Conservation (phyloP, 805 yeast species). For the Ogataea siamensis region DNA sequence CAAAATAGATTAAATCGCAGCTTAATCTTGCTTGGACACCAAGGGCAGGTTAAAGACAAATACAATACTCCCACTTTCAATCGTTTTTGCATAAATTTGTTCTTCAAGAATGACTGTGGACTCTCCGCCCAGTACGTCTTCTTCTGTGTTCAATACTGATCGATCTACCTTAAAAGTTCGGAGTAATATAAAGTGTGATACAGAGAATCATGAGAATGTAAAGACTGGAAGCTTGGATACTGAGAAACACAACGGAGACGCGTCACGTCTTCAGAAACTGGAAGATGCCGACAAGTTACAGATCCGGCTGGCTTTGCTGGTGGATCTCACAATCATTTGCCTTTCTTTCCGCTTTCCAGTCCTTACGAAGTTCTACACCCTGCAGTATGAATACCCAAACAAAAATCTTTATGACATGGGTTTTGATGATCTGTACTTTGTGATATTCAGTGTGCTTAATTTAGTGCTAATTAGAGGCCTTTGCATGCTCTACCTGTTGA, state of each 20-base stretch:
- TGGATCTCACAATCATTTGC: slow-evolving; percentile 18
- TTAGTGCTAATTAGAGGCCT: slow-evolving; percentile 58
- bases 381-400: slow-evolving; percentile 39
- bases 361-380: slow-evolving; percentile 37
- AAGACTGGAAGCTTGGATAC: neutral
- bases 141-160: slow-evolving; percentile 11
- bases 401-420: slow-evolving; percentile 51
- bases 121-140: slow-evolving; percentile 10
- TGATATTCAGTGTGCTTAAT: slow-evolving; percentile 52
- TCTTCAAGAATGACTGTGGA: slow-evolving; percentile 16
- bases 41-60: neutral
- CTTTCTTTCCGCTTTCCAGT: slow-evolving; percentile 26
- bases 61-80: neutral
- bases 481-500: slow-evolving; percentile 55
- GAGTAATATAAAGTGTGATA: slow-evolving; percentile 3
- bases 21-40: neutral
- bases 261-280: slow-evolving; percentile 7
- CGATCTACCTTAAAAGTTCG: slow-evolving; percentile 10
- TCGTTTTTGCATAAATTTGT: slow-evolving; percentile 4
- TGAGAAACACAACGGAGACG: neutral
- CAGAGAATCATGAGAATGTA: neutral
- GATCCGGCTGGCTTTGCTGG: slow-evolving; percentile 19
- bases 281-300: slow-evolving; percentile 21
- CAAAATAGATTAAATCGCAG: neutral
- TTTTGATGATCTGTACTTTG: slow-evolving; percentile 51